These are phyloP conservation scores for Thymus quinquecostatus DNA, from an alignment of 257 asterid species.

Conservation along the genomic window DNA sequence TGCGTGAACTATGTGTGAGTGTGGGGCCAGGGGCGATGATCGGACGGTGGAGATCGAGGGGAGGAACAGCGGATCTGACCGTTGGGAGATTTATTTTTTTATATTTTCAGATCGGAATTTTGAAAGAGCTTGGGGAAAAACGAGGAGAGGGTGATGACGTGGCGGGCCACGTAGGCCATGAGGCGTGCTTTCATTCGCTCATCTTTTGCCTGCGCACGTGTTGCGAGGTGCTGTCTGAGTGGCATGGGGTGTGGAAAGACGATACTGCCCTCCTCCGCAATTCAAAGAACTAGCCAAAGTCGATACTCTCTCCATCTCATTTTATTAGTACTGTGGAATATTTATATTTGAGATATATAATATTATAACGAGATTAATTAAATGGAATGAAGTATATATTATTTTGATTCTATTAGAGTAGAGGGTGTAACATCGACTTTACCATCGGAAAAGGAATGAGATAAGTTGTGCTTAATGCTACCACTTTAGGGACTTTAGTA, in stretches of 20 bases:
- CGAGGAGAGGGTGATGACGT: slow-evolving; percentile 37
- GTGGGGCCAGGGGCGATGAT: slow-evolving; percentile 9
- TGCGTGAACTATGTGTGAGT: slow-evolving; percentile 27
- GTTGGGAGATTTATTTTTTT: slow-evolving; percentile 38
- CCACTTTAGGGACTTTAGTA: not conserved
- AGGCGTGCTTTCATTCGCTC: slow-evolving; percentile 28
- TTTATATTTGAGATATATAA: no score
- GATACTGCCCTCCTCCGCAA: slow-evolving; percentile 29
- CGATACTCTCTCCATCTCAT: no score
- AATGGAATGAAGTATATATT: no score
- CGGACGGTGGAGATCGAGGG: slow-evolving; percentile 47
- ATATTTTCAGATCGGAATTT: slow-evolving; percentile 40
- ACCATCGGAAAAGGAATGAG: no score
- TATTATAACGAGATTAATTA: no score
- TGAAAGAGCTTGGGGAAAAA: slow-evolving; percentile 42
- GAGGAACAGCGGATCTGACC: slow-evolving; percentile 55
- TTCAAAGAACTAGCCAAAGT: not conserved
- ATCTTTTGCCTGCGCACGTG: slow-evolving; percentile 35
- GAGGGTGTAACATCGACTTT: no score
- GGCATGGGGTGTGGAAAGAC: slow-evolving; percentile 15
- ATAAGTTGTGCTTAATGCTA: no score
- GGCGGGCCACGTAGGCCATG: slow-evolving; percentile 45
- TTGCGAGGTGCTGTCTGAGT: slow-evolving; percentile 30
- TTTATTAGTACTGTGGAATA: no score
- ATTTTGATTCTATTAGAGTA: no score